Conservation (phyloP, 2,329 filamentous ascomycete genomes). For the Didymella pomorum region DNA sequence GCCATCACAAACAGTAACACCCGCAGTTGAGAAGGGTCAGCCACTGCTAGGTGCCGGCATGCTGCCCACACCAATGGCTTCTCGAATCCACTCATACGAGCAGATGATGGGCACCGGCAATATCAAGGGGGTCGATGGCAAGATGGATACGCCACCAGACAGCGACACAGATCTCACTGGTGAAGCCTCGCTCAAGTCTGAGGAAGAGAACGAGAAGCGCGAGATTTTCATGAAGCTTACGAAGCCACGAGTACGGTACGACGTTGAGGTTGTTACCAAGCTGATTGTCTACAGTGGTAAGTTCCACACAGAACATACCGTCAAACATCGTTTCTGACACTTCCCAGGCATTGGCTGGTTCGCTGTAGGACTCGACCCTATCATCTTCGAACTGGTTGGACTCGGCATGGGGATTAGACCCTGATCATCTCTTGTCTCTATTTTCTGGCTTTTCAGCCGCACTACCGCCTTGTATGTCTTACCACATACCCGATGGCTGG, state of each 20-base stretch:
- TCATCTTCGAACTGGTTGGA: slow-evolving; percentile 72
- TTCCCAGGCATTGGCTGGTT: slow-evolving; percentile 79
- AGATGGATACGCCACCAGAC: slow-evolving; percentile 34
- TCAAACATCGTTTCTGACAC: slow-evolving; percentile 10
- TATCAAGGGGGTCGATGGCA: slow-evolving; percentile 37
- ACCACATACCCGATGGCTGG: slow-evolving; percentile 8
- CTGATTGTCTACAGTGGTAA: slow-evolving; percentile 91
- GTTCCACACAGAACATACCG: too few species aligned
- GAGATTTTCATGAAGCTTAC: slow-evolving; percentile 87
- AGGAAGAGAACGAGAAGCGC: slow-evolving; percentile 51
- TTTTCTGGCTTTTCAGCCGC: neutral
- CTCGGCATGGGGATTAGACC: slow-evolving; percentile 49
- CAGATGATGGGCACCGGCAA: slow-evolving; percentile 75
- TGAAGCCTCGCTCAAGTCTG: slow-evolving; percentile 30
- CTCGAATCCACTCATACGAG: slow-evolving; percentile 69
- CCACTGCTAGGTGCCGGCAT: slow-evolving; percentile 54
- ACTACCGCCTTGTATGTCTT: slow-evolving; percentile 3
- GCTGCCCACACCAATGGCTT: slow-evolving; percentile 57
- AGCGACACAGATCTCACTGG: slow-evolving; percentile 46
- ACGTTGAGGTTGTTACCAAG: slow-evolving; percentile 98
- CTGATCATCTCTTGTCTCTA: neutral
- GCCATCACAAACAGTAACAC: slow-evolving; percentile 37
- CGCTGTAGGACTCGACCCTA: slow-evolving; percentile 76
- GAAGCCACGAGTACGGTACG: slow-evolving; percentile 89
- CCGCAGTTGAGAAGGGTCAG: slow-evolving; percentile 38